Conservation (phyloP, 208 protist genomes). For the Tritrichomonas foetus region DNA sequence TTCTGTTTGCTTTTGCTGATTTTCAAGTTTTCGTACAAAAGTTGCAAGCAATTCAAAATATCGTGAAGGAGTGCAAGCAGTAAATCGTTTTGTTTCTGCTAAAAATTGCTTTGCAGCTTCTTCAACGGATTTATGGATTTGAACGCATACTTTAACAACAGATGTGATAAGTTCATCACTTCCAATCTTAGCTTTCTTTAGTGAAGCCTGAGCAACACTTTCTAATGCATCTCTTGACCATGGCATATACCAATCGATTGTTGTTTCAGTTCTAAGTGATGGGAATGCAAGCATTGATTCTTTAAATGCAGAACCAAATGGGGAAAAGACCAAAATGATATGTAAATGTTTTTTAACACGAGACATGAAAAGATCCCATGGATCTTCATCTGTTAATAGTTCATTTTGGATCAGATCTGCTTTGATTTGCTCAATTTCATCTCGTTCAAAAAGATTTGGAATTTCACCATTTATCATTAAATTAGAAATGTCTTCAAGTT, state of each 20-base stretch:
- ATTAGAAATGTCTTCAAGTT: constrained; percentile 95
- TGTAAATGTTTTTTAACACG: constrained; percentile 82
- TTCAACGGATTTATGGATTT: constrained; percentile 73
- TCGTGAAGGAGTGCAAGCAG: constrained; percentile 95
- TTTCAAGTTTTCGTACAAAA: constrained; percentile 82
- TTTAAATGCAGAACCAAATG: constrained; percentile 85
- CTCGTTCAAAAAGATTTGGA: constrained; percentile 83
- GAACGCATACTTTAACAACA: constrained; percentile 50
- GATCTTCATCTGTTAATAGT: constrained; percentile 72
- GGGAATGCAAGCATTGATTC: constrained; percentile 90
- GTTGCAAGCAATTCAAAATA: constrained; percentile 95
- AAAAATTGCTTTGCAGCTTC: constrained; percentile 80
- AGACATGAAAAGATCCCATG: constrained; percentile 90
- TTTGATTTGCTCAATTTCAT: constrained; percentile 66
- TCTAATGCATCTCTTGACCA: constrained; percentile 91
- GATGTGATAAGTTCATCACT: neutral
- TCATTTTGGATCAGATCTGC: constrained; percentile 59
- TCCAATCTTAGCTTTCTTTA: constrained; percentile 68
- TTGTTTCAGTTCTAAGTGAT: constrained; percentile 87
- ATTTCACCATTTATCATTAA: constrained; percentile 91
- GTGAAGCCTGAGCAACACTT: constrained; percentile 75
- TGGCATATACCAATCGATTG: constrained; percentile 94
- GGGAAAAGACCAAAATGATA: constrained; percentile 90
- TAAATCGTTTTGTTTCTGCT: constrained; percentile 81
- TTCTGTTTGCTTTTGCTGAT: constrained; percentile 69